Evolutionary conservation across 1,284 basidiomycete species (phyloP).

Genomic region (Vanrija sp.): DNA sequence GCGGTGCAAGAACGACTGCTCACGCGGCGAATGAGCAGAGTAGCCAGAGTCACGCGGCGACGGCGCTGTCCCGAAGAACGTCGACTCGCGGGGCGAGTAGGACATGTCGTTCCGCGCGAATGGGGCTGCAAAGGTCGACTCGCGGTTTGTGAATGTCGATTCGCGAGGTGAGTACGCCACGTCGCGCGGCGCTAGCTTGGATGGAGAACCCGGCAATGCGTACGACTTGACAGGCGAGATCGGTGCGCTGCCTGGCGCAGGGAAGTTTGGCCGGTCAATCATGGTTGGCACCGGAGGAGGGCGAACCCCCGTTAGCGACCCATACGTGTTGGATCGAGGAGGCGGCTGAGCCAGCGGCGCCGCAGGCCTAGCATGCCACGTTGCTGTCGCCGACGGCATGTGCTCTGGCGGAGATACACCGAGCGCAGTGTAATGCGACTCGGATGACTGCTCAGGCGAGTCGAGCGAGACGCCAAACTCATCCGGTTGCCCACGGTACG

Average conservation of each 20-base stretch:
- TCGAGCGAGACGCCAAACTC: background rate
- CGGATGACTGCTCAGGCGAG: background rate
- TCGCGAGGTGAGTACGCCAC: no score
- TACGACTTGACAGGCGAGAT: no score
- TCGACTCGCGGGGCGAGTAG: no score
- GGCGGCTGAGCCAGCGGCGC: background rate
- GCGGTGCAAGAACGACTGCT: no score
- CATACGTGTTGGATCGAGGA: background rate
- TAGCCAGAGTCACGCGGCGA: no score
- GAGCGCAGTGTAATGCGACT: background rate
- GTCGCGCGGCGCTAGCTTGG: no score
- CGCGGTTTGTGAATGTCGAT: no score
- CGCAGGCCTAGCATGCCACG: no score
- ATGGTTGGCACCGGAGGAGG: constrained; percentile 19
- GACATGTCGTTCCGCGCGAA: no score
- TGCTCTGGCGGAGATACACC: background rate
- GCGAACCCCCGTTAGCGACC: background rate
- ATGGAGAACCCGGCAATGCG: no score
- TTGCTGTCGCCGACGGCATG: background rate
- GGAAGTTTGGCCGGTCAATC: constrained; percentile 19
- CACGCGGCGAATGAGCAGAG: background rate
- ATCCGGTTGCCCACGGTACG: background rate
- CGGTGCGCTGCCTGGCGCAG: background rate
- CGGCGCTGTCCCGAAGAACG: no score
- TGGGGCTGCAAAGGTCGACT: no score